A percentile compares a stretch with the other conserved stretches of the same genome.
These are phyloP conservation scores for Boeremia exigua DNA, from an alignment of 2,329 filamentous ascomycete species.

Conservation along the genomic window DNA sequence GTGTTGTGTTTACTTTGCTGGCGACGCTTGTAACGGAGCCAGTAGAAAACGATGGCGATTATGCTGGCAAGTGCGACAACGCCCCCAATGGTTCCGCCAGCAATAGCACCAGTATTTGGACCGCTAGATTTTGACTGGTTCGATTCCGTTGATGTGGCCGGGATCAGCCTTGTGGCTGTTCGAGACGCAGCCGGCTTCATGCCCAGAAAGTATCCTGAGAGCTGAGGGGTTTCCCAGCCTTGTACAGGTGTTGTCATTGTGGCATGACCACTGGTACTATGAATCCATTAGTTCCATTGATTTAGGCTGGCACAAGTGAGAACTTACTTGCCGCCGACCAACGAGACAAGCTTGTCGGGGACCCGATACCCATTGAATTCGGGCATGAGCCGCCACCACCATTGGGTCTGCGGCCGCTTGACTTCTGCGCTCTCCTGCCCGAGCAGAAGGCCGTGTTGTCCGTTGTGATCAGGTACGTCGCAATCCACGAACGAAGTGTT, in stretches of 20 bases:
- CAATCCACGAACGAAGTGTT: conserved; percentile 52
- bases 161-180: conserved; percentile 55
- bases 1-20: neutral
- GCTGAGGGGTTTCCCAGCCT: conserved; percentile 56
- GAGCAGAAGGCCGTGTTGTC: conserved; percentile 60
- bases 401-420: neutral
- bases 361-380: neutral
- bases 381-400: neutral
- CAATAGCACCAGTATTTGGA: neutral
- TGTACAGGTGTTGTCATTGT: conserved; percentile 56
- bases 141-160: neutral
- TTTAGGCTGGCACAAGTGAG: neutral
- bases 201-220: conserved; percentile 57
- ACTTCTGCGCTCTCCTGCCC: conserved; percentile 49
- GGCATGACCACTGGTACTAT: conserved; percentile 54
- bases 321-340: neutral
- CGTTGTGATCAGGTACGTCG: conserved; percentile 58
- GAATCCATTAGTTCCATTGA: neutral
- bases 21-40: neutral
- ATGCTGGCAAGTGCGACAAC: neutral
- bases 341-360: neutral
- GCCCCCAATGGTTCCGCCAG: neutral
- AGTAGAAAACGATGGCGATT: neutral
- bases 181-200: conserved; percentile 52
- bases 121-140: neutral